Evolutionary conservation across 2,329 filamentous ascomycete species (phyloP).

Genomic region (Fusarium verrucosum): DNA sequence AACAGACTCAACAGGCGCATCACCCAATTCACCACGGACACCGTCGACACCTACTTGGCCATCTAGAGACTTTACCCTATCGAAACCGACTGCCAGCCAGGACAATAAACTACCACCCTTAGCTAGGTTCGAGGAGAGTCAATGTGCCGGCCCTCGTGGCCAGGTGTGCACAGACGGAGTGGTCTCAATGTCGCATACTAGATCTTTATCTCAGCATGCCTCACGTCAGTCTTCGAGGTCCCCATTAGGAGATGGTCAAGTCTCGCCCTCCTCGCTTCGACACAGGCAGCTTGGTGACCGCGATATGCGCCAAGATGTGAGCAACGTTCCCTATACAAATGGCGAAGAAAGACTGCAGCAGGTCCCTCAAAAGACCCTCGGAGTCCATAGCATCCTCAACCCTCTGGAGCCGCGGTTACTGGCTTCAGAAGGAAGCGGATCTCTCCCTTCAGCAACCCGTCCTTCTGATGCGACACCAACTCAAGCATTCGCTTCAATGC

Average conservation of each 20-base stretch:
- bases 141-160: constrained; percentile 66
- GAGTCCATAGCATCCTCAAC: constrained; percentile 53
- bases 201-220: constrained; percentile 64
- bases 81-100: constrained; percentile 37
- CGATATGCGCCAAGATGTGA: constrained; percentile 39
- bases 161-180: constrained; percentile 64
- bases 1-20: constrained; percentile 48
- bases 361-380: constrained; percentile 43
- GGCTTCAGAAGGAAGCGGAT: constrained; percentile 26
- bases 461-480: constrained; percentile 35
- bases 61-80: constrained; percentile 33
- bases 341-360: constrained; percentile 40
- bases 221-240: constrained; percentile 61
- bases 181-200: constrained; percentile 72
- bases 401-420: constrained; percentile 46
- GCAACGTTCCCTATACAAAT: constrained; percentile 36
- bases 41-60: constrained; percentile 49
- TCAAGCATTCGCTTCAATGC: constrained; percentile 30
- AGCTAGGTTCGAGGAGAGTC: constrained; percentile 51
- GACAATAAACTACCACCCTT: constrained; percentile 35
- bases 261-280: constrained; percentile 40
- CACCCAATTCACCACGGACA: constrained; percentile 50
- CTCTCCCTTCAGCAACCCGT: constrained; percentile 21
- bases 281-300: constrained; percentile 33
- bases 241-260: constrained; percentile 50